Evolutionary conservation across 768 basidiomycete species (phyloP), one percentile per base, ranked within the genome.

Genomic region (Rhizopogon rudus): DNA sequence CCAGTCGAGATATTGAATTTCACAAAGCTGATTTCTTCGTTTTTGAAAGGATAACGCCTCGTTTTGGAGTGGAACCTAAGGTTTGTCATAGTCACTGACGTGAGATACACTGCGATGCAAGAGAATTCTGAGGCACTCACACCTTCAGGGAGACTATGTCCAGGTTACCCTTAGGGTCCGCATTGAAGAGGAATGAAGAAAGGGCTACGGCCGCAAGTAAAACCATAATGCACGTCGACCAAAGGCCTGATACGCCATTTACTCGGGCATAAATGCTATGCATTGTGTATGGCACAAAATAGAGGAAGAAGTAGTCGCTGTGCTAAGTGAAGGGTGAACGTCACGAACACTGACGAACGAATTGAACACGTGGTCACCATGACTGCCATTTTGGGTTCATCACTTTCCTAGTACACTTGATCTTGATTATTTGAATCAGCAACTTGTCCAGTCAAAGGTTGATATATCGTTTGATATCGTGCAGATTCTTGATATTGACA

Each of bases 1-100:
- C 93, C 93, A 43, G 91, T 88, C 44, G 80, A 81, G 50, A 91
- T 73, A 67, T 93, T 86, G 73, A 94, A 93, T 65, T 86, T 81
- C 39, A 91, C 80, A 65, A 90, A 87, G 1, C 87, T 87, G 54
- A 86, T 77, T 60, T 95, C 92, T 63, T 89, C 84, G 61, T 86
- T 79, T 58, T 76, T 78, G 61, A 72, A 79, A 5, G 78, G 73
- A 67, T 84, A 83, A 45, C 82, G 77, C 56, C 81, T 75, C 40
- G 77, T 73, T 59, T 74, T 81, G 54, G 71, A 74, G 58, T 69
- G 78, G 61, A 68, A 80, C 45, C 83, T 83, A 51, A 0, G 51
- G 58, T 9, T 29, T 66, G 39, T 20, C 20, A 20, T 20, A 66
- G 65, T 48, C 17, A 28, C 42, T 42, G 54, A 53, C 22, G 45